Evolutionary conservation across 495 filamentous ascomycete species (phyloP).

Genomic region (Letharia columbiana): DNA sequence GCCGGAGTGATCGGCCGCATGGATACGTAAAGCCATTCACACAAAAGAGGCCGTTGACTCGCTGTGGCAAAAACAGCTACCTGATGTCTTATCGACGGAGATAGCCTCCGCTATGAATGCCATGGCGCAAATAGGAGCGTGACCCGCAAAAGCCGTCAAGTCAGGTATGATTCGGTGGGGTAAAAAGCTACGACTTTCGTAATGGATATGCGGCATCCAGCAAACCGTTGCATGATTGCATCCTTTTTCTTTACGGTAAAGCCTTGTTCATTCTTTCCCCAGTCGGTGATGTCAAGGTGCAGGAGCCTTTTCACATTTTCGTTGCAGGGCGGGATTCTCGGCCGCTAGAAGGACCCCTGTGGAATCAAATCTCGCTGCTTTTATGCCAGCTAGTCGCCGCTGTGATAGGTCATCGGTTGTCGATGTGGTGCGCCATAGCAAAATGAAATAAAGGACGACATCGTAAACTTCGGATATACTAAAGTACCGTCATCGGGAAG

Average conservation of each 20-base stretch:
- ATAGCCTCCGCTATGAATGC: background rate
- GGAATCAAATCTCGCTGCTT: background rate
- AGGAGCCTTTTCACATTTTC: constrained; percentile 4
- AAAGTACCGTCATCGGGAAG: background rate
- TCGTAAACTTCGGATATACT: background rate
- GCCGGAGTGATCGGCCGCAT: background rate
- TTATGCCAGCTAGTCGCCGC: background rate
- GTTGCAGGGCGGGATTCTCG: constrained; percentile 1
- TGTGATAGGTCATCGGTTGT: background rate
- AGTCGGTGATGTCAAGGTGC: background rate
- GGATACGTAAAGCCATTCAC: background rate
- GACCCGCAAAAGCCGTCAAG: background rate
- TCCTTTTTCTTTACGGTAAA: no score
- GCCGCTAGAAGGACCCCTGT: constrained; percentile 6
- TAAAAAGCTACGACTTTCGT: no score
- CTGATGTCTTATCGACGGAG: background rate
- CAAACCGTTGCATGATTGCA: no score
- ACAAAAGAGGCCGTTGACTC: background rate
- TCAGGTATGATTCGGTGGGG: background rate
- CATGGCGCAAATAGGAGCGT: background rate
- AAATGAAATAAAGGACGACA: background rate
- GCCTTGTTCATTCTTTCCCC: no score
- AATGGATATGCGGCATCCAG: no score
- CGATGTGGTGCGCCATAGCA: background rate
- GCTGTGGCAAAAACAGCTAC: background rate